Base-by-base conservation (phyloP, 2,329 filamentous ascomycete genomes). In the Talaromyces rugulosus region DNA sequence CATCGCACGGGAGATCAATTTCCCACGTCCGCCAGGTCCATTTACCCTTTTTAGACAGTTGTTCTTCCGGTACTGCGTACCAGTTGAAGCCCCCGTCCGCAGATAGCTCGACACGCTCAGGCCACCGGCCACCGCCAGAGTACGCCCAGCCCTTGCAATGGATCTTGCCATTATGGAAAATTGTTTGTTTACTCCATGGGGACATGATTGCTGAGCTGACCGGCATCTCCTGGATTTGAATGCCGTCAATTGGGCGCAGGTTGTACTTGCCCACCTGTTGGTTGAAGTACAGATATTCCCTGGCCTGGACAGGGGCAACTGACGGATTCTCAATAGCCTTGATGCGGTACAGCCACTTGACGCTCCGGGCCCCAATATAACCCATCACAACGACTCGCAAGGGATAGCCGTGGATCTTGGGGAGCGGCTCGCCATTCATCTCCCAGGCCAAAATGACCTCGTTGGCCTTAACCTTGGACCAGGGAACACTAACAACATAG, bases 171-270 rank as follows among this genome's bases (percentile, higher is more conserved):
- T 83, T 79, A 66, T 89, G 86, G 0, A 88, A 74, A 33, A 88
- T 79, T 1, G 83, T 81, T n/a, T 87, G 81, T 66, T 86, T 86
- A 23, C 82, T 81, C 75, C 79, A 77, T 0, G 87, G 87, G 0
- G 82, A 78, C 84, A 89, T 89, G 67, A 89, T 89, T 23, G 87
- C 87, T 16, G 81, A 84, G 54, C 82, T 84, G 3, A 90, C 87
- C 0, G 88, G 88, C 87, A 90, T 90, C 40, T 89, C 87, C 68
- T 91, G 88, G 67, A 89, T 90, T 64, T 83, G 84, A 64, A 88
- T 87, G 0, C 85, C 87, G 53, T 85, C 84, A 16, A 78, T 84
- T 66, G 83, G 82, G 8, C 75, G 77, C 11, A 81, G 77, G 64
- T 89, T 89, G 66, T 90, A 86, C 74, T 89, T 90, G 11, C 87